Evolutionary conservation across 2,329 filamentous ascomycete genomes (phyloP), one percentile per base, ranked within the genome.

Genomic region (Fusarium newnesense): DNA sequence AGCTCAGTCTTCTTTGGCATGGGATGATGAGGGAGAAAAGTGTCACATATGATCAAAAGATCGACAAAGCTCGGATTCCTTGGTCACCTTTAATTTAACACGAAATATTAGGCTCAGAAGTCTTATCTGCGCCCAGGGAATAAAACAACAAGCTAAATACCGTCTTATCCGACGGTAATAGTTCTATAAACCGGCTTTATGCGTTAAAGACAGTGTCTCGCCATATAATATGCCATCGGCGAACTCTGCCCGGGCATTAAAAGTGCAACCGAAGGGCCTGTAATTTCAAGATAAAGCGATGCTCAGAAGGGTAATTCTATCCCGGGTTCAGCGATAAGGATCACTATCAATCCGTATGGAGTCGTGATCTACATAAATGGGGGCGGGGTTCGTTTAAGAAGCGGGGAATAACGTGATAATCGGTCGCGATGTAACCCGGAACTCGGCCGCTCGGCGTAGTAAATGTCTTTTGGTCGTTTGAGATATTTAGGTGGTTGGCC

Each of bases 251-350:
- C 44, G 36, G 44, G 12, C 21, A 26, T 26, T 60, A 53, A 32
- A 60, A 60, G 11, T 54, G n/a, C 30, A 16, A 3, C 58, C 58
- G 58, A 59, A 9, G 11, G 21, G 9, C 50, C 34, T 40, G n/a
- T 21, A 21, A 24, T 7, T 11, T 16, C 4, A 4, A 9, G 58
- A 60, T 56, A 60, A 43, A 60, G 32, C 47, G 21, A 60, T 56
- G 15, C 58, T 60, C 36, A 36, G 47, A 60, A 60, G 19, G 58
- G 58, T 7, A 60, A 56, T 34, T 36, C n/a, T 54, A 42, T 26
- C n/a, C 47, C 6, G 24, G 12, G 19, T 43, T n/a, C 13, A 42
- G 19, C 19, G 58, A 60, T 60, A 60, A 56, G 58, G 5, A 28
- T 42, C n/a, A 34, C n/a, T 39, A 32, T 36, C 13, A 42, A n/a